These are phyloP conservation scores for Vitis cinerea DNA, from an alignment of 164 flowering plant genomes.

Conservation along the genomic window DNA sequence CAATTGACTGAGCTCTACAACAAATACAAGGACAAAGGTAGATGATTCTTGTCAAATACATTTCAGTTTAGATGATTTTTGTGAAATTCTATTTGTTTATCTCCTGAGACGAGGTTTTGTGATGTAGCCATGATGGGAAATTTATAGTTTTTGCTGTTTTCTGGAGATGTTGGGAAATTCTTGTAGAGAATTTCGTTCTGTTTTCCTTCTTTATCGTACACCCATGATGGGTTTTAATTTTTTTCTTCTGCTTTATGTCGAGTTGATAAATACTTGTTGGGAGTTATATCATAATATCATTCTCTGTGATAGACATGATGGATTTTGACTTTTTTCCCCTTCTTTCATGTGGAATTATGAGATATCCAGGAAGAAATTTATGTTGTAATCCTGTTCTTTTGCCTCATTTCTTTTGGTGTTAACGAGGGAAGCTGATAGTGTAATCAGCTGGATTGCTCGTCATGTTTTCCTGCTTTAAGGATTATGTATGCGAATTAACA, in stretches of 20 bases:
- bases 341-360: not conserved
- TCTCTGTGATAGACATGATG: no score
- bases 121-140: no score
- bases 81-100: not conserved
- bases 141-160: no score
- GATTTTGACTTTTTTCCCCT: not conserved
- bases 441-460: no score
- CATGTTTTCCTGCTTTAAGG: no score
- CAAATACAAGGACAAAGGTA: slow-evolving; percentile 76
- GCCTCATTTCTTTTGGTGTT: no score
- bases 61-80: not conserved
- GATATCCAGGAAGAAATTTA: not conserved
- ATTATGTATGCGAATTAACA: no score
- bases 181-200: not conserved
- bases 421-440: no score
- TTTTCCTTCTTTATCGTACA: not conserved
- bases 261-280: no score
- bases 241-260: no score
- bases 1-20: slow-evolving; percentile 72
- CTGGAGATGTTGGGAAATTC: not conserved
- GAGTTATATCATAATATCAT: no score
- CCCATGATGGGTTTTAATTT: not conserved
- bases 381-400: not conserved
- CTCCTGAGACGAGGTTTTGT: not conserved
- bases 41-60: not conserved